A percentile compares a stretch with the other conserved stretches of the same genome.
Evolutionary conservation across 805 yeast species (phyloP).

Genomic region (Millerozyma acaciae): DNA sequence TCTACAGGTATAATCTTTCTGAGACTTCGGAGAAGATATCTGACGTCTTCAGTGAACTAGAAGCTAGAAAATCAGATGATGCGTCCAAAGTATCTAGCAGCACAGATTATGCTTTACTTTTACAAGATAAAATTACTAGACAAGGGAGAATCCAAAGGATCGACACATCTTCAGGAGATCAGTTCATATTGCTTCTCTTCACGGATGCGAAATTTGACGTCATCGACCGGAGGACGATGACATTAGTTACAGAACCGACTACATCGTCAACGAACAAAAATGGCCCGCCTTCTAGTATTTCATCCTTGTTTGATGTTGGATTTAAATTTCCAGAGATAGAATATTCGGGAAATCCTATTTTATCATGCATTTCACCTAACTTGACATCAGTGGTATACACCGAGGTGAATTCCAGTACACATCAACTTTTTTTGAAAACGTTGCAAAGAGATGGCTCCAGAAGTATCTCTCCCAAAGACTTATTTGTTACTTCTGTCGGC

Average conservation of each 20-base stretch:
- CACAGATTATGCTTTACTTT: conserved; percentile 11
- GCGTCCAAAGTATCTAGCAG: background rate
- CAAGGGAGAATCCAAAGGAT: conserved; percentile 27
- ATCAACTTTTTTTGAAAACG: conserved; percentile 17
- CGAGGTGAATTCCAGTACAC: conserved; percentile 9
- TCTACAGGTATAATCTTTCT: conserved; percentile 27
- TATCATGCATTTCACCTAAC: conserved; percentile 49
- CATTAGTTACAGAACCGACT: conserved; percentile 1
- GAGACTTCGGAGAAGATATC: conserved; percentile 21
- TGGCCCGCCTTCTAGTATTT: conserved; percentile 27
- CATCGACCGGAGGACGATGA: conserved; percentile 35
- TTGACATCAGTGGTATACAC: conserved; percentile 37
- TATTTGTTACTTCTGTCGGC: conserved; percentile 49
- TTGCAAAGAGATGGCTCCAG: conserved; percentile 13
- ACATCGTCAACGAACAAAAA: conserved; percentile 1
- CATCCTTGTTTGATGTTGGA: conserved; percentile 51
- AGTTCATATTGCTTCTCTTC: conserved; percentile 34
- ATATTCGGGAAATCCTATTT: conserved; percentile 20
- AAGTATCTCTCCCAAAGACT: conserved; percentile 24
- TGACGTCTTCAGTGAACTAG: conserved; percentile 29
- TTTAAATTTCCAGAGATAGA: conserved; percentile 39
- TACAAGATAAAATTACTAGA: conserved; percentile 26
- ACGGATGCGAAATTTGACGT: conserved; percentile 45
- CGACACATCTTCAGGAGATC: conserved; percentile 35
- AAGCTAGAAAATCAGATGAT: conserved; percentile 16